Base-by-base conservation (phyloP, 2,329 filamentous ascomycete species). In the Parastagonospora avenae region DNA sequence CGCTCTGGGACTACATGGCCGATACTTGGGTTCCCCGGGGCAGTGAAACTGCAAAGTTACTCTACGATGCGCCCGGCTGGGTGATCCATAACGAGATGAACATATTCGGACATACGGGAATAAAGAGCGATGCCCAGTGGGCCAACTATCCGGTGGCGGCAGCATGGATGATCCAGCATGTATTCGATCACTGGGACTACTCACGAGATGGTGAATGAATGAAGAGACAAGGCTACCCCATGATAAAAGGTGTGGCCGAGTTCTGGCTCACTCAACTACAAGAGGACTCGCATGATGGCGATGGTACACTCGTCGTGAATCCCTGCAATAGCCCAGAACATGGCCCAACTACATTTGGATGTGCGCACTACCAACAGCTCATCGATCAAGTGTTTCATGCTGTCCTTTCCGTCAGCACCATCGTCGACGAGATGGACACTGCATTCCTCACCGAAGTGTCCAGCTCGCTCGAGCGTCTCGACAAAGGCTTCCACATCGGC, bases 81-180 rank as follows among this genome's bases (percentile, higher is more conserved):
- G 79, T 85, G 0, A 74, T 78, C 0, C 82, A 85, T 53, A 77
- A 83, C 50, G 82, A 83, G 60, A 80, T 83, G 54, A 85, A 86
- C 56, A 80, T 83, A 2, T 85, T 83, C 55, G 83, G 83, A 0
- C 79, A 83, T 50, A 83, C 82, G 0, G 81, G 68, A 0, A 79
- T 81, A 60, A 79, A 80, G 40, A 74, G 75, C 40, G 70, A 74
- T 16, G 76, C 76, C 29, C 64, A 72, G 31, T 77, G 77, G 63
- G 76, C 73, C 1, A 66, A 75, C 39, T 76, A 80, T 56, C 75
- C 78, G 27, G 79, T 76, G 0, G 74, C 79, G 0, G 77, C 79
- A 1, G 81, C 81, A 1, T 86, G 83, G 84, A 79, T 85, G 73
- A 84, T 83, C 76, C 80, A 82, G 51, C 82, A 85, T 54, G 79